Conservation (phyloP, 352 stramenopile species). For the Phytophthora ramorum region DNA sequence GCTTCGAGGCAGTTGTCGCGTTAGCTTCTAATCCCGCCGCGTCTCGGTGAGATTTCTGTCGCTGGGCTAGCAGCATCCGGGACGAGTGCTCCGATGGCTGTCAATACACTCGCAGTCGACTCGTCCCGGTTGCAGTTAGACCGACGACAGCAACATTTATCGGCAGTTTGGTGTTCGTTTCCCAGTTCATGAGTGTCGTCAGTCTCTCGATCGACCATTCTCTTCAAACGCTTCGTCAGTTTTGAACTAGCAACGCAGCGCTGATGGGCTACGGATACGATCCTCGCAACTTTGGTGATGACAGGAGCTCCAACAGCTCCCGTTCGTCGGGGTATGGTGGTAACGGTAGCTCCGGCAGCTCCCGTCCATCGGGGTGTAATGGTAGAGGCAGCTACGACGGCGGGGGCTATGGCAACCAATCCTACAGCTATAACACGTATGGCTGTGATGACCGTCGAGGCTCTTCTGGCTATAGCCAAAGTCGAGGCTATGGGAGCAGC, state of each 20-base stretch:
- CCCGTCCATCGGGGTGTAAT: slow-evolving; percentile 3
- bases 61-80: too few species aligned
- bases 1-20: too few species aligned
- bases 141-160: neutral
- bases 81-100: neutral
- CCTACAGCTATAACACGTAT: slow-evolving; percentile 8
- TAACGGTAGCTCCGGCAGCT: slow-evolving; percentile 4
- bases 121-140: neutral
- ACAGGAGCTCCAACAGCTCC: neutral
- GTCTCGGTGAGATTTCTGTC: too few species aligned
- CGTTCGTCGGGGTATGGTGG: slow-evolving; percentile 13
- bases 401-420: slow-evolving; percentile 13
- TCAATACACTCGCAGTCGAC: neutral
- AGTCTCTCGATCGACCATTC: too few species aligned
- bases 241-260: neutral
- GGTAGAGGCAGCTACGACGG: slow-evolving; percentile 2
- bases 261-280: slow-evolving; percentile 20
- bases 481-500: neutral
- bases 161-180: neutral
- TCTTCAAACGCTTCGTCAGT: neutral
- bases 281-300: neutral
- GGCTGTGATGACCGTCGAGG: slow-evolving; percentile 2
- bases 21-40: too few species aligned
- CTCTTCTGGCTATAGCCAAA: neutral
- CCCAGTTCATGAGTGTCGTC: neutral